Conservation (phyloP, 1,139 yeast species). For the Zygosaccharomyces pseudobailii region DNA sequence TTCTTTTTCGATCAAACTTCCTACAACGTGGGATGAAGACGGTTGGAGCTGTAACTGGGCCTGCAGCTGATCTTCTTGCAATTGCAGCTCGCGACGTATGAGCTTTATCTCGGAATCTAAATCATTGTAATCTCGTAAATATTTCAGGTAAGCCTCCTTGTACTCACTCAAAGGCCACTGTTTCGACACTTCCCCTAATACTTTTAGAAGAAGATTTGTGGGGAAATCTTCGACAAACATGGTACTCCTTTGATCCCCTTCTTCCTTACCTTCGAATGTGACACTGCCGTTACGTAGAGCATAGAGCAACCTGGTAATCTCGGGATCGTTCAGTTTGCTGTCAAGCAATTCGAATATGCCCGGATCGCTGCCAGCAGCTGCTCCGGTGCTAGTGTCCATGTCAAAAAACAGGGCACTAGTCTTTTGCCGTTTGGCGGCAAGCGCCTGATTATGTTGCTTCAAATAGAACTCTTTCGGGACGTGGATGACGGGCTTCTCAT, state of each 20-base stretch:
- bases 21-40: slow-evolving; percentile 17
- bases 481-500: slow-evolving; percentile 29
- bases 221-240: slow-evolving; percentile 34
- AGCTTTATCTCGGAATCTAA: slow-evolving; percentile 19
- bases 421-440: slow-evolving; percentile 17
- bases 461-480: slow-evolving; percentile 32
- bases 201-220: slow-evolving; percentile 22
- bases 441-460: slow-evolving; percentile 27
- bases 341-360: slow-evolving; percentile 21
- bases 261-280: slow-evolving; percentile 18
- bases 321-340: slow-evolving; percentile 23
- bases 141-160: slow-evolving; percentile 20
- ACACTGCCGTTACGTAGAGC: slow-evolving; percentile 34
- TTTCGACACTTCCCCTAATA: slow-evolving; percentile 27
- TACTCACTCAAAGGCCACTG: slow-evolving; percentile 32
- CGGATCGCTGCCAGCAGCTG: slow-evolving; percentile 9
- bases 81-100: slow-evolving; percentile 18
- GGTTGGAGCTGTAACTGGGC: slow-evolving; percentile 9
- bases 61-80: slow-evolving; percentile 26
- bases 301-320: slow-evolving; percentile 21
- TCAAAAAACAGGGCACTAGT: slow-evolving; percentile 19
- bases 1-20: slow-evolving; percentile 27
- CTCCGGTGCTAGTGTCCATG: slow-evolving; percentile 11
- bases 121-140: slow-evolving; percentile 16
- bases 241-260: slow-evolving; percentile 22